These are phyloP conservation scores for Coleophoma crateriformis DNA, from an alignment of 2,329 filamentous ascomycete species.

Conservation along the genomic window DNA sequence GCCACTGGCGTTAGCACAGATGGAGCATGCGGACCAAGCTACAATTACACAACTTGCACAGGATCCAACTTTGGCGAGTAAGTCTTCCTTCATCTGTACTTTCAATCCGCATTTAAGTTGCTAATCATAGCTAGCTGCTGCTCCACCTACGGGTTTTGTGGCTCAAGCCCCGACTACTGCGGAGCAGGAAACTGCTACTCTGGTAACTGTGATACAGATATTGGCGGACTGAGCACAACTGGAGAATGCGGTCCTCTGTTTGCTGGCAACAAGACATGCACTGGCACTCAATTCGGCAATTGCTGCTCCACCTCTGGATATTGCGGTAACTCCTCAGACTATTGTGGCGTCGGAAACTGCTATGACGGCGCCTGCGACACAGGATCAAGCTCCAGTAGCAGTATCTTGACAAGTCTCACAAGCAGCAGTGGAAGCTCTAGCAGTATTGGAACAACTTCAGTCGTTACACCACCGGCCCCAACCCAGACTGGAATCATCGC, in stretches of 20 bases:
- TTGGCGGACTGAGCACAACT: conserved; percentile 16
- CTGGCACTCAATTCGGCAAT: conserved; percentile 21
- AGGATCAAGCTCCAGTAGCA: not conserved
- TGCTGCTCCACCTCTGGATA: conserved; percentile 20
- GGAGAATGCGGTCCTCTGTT: conserved; percentile 21
- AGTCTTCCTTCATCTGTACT: not conserved
- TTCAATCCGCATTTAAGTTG: not conserved
- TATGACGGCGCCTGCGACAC: conserved; percentile 11
- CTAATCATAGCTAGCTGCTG: not conserved
- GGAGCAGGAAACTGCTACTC: conserved; percentile 19
- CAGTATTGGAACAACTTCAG: no score
- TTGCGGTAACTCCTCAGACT: conserved; percentile 19
- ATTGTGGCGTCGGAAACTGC: conserved; percentile 17
- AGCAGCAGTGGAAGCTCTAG: no score
- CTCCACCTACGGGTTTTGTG: conserved; percentile 7
- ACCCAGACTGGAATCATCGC: conserved; percentile 2
- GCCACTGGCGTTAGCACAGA: not conserved
- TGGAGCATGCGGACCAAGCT: conserved; percentile 4
- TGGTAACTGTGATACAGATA: conserved; percentile 17
- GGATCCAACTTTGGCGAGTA: not conserved
- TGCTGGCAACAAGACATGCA: conserved; percentile 23
- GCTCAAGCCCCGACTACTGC: conserved; percentile 15
- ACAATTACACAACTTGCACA: not conserved
- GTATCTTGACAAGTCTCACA: not conserved
- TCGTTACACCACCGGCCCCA: not conserved